A percentile compares a stretch with the other conserved stretches of the same genome.
Evolutionary conservation across 2,329 filamentous ascomycete species (phyloP).

Genomic region (Drechslerella coelobrocha): DNA sequence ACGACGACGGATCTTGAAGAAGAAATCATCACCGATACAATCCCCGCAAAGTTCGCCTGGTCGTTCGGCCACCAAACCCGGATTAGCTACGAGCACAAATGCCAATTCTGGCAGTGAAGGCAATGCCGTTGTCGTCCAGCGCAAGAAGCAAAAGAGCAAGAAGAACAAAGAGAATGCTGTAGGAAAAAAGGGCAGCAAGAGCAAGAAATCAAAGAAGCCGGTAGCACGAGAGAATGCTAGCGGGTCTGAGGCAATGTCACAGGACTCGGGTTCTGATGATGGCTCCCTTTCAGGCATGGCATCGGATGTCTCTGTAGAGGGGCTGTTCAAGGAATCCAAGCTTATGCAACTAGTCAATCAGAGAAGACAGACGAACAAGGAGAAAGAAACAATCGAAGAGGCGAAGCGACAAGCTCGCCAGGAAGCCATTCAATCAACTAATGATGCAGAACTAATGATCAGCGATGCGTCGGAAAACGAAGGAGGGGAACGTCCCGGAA

Average conservation of each 20-base stretch:
- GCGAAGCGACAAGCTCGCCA: slow-evolving; percentile 58
- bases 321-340: slow-evolving; percentile 63
- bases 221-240: slow-evolving; percentile 52
- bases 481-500: slow-evolving; percentile 57
- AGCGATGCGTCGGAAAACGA: slow-evolving; percentile 60
- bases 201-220: slow-evolving; percentile 61
- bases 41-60: slow-evolving; percentile 52
- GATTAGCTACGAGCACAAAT: slow-evolving; percentile 55
- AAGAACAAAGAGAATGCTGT: slow-evolving; percentile 56
- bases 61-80: slow-evolving; percentile 55
- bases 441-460: slow-evolving; percentile 55
- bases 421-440: slow-evolving; percentile 18
- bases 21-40: slow-evolving; percentile 45
- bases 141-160: slow-evolving; percentile 53
- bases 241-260: slow-evolving; percentile 28
- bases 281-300: slow-evolving; percentile 42
- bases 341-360: slow-evolving; percentile 75
- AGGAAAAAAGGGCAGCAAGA: slow-evolving; percentile 49
- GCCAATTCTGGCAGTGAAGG: slow-evolving; percentile 37
- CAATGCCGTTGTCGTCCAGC: slow-evolving; percentile 12
- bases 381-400: slow-evolving; percentile 67
- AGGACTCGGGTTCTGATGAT: slow-evolving; percentile 19
- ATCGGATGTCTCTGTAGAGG: slow-evolving; percentile 52
- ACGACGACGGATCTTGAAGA: slow-evolving; percentile 57
- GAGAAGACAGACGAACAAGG: slow-evolving; percentile 74